phyloP scores from a whole-genome alignment of 169 alveolate species.

The Plasmodium billcollinsi region DNA sequence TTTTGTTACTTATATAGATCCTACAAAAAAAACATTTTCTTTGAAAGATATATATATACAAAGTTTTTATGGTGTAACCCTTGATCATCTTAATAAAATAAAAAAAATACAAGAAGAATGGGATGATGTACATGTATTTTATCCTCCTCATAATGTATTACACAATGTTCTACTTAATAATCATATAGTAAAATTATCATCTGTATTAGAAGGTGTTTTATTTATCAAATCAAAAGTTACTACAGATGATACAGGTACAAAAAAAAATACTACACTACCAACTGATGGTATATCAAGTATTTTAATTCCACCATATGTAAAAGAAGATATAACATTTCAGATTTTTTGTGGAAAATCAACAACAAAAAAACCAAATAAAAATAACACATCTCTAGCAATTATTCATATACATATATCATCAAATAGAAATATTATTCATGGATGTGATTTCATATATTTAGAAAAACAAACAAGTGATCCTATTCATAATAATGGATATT shows the following conservation, averaged over 20 bases:
- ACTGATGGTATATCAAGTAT: constrained; percentile 34
- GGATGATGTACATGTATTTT: constrained; percentile 43
- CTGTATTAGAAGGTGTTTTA: constrained; percentile 27
- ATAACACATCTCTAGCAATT: constrained; percentile 40
- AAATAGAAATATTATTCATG: constrained; percentile 17
- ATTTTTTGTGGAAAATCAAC: constrained; percentile 45
- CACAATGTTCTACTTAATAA: constrained; percentile 24
- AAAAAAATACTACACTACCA: constrained; percentile 17
- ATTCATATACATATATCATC: constrained; percentile 38
- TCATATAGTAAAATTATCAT: constrained; percentile 18
- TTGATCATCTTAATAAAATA: constrained; percentile 13
- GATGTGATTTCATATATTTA: constrained; percentile 50
- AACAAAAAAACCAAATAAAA: constrained; percentile 10
- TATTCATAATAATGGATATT: no score
- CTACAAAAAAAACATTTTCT: constrained; percentile 21
- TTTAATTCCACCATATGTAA: constrained; percentile 55
- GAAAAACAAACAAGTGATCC: not conserved
- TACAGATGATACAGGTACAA: not conserved
- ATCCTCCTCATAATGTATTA: constrained; percentile 25
- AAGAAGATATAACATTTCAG: constrained; percentile 35
- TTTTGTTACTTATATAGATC: constrained; percentile 25
- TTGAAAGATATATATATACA: constrained; percentile 33
- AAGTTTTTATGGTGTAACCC: constrained; percentile 12
- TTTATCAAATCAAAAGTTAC: constrained; percentile 1
- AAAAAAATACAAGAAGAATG: constrained; percentile 19